Conservation (phyloP, 2,329 filamentous ascomycete species). For the Didymellaceae sp. region DNA sequence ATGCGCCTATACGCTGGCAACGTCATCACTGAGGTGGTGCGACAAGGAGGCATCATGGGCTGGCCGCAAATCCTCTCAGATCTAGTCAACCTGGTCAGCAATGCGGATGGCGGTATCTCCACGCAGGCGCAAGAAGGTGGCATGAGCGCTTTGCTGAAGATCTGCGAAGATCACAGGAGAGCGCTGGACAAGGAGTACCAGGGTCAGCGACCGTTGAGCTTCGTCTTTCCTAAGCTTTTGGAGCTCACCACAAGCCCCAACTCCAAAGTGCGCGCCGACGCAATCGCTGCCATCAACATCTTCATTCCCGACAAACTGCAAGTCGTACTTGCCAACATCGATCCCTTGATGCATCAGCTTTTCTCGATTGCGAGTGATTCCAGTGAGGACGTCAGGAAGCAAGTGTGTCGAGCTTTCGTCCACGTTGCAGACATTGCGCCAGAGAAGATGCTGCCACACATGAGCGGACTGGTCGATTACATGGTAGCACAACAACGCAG, state of each 20-base stretch:
- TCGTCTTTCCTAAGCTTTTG: constrained; percentile 89
- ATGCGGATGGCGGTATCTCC: constrained; percentile 71
- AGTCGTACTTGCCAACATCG: constrained; percentile 79
- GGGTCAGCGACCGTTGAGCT: constrained; percentile 84
- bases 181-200: constrained; percentile 86
- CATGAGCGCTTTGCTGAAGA: constrained; percentile 90
- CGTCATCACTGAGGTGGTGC: constrained; percentile 91
- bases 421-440: constrained; percentile 89
- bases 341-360: constrained; percentile 80
- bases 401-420: constrained; percentile 92
- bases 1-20: constrained; percentile 90
- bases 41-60: constrained; percentile 80
- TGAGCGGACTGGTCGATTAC: constrained; percentile 88
- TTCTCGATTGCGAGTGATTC: constrained; percentile 81
- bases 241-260: constrained; percentile 80
- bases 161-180: constrained; percentile 94
- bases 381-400: constrained; percentile 82
- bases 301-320: constrained; percentile 87
- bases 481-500: constrained; percentile 88
- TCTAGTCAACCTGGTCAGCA: constrained; percentile 77
- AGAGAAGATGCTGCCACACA: constrained; percentile 87
- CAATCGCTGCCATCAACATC: constrained; percentile 85
- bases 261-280: constrained; percentile 78
- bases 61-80: constrained; percentile 93
- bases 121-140: constrained; percentile 85